Conservation (phyloP, 108 stramenopile species). For the Conticribra weissflogii region DNA sequence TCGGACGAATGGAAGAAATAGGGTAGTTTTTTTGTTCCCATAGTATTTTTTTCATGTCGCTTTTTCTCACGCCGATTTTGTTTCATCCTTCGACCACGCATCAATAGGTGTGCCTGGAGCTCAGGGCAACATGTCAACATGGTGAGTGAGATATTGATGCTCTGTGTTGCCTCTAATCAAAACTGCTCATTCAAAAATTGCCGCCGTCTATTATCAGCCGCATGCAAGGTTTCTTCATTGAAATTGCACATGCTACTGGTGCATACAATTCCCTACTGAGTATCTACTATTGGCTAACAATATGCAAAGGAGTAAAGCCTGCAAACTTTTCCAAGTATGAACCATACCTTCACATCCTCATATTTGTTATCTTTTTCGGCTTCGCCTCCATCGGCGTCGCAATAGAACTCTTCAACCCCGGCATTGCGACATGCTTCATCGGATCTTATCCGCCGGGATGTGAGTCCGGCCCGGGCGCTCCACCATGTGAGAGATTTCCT, state of each 20-base stretch:
- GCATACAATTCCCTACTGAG: conserved; percentile 17
- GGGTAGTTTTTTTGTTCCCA: no score
- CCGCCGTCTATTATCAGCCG: no score
- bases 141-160: no score
- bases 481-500: neutral
- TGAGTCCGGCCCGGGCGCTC: neutral
- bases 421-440: conserved; percentile 9
- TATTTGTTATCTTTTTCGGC: neutral
- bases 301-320: conserved; percentile 24
- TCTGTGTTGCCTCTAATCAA: no score
- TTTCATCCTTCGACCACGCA: neutral
- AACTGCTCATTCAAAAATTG: no score
- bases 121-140: conserved; percentile 24
- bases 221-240: conserved; percentile 19
- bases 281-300: conserved; percentile 14
- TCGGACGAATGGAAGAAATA: no score
- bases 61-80: no score
- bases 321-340: neutral
- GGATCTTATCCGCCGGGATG: conserved; percentile 11
- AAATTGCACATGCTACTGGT: conserved; percentile 4
- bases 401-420: conserved; percentile 8
- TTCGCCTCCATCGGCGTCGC: neutral
- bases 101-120: neutral
- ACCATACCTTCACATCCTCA: neutral
- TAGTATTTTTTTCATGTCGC: no score